A percentile compares a stretch with the other conserved stretches of the same genome.
Evolutionary conservation across 345 rosid species (phyloP).

Genomic region (Mangifera indica): DNA sequence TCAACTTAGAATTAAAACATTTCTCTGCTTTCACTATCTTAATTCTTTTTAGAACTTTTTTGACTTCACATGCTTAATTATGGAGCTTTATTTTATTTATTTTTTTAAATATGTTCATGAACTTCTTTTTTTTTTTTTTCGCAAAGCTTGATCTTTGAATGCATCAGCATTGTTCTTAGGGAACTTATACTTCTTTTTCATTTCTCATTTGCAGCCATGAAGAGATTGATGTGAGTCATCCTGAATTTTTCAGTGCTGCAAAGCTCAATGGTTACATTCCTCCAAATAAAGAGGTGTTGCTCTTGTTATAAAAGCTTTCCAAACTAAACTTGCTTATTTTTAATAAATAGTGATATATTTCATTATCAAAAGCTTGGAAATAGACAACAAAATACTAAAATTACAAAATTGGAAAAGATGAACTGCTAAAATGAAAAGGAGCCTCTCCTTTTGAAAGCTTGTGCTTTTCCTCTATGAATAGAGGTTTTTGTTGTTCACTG

Average conservation of each 20-base stretch:
- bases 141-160: slow-evolving; percentile 3
- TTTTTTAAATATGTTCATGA: slow-evolving; percentile 1
- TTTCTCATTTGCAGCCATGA: slow-evolving; percentile 66
- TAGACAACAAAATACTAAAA: neutral
- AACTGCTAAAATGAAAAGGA: slow-evolving; percentile 13
- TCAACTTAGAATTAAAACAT: neutral
- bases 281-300: slow-evolving; percentile 75
- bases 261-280: slow-evolving; percentile 90
- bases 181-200: slow-evolving; percentile 11
- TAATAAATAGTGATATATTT: neutral
- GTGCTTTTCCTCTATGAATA: slow-evolving; percentile 5
- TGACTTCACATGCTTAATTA: neutral
- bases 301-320: neutral
- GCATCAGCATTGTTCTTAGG: neutral
- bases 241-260: slow-evolving; percentile 85
- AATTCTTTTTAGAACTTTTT: neutral
- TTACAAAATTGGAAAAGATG: neutral
- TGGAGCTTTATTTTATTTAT: neutral
- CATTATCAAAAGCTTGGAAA: slow-evolving; percentile 12
- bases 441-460: neutral
- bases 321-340: slow-evolving; percentile 4
- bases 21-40: neutral
- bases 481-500: neutral
- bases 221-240: slow-evolving; percentile 92
- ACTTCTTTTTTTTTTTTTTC: neutral